Evolutionary conservation across 345 rosid genomes (phyloP), one percentile per base, ranked within the genome.

Genomic region (Corchorus olitorius): DNA sequence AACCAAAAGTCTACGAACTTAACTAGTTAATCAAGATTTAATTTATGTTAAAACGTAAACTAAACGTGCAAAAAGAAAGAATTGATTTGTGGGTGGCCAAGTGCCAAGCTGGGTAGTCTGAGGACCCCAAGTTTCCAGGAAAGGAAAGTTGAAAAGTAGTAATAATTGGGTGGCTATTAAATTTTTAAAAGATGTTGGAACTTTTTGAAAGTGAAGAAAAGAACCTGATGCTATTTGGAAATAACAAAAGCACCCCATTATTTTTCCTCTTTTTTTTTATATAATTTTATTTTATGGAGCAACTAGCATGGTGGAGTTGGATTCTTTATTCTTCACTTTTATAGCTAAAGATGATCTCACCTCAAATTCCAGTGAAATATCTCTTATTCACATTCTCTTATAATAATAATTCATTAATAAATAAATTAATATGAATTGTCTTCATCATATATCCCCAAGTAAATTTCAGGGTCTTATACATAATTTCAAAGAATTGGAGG

Each of bases 81-180:
- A n/a, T 39, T 9, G 16, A 10, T 66, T 5, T 12, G 71, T 15
- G 41, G 27, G 50, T 14, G 8, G 69, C 61, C 59, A 8, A 20
- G 15, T 55, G 14, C 37, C 37, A 27, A 4, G 72, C 9, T 27
- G 58, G 58, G 49, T 14, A 17, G 72, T 3, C 15, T 7, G 72
- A 33, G 33, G 61, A 70, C 60, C 4, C 74, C 74, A 33, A 70
- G 13, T 52, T 52, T 70, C 33, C 33, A 52, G 74, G 61, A 34
- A 52, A 52, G 74, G 61, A 34, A 52, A 17, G 61, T 53, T n/a
- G 39, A 6, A 27, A 67, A 48, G 37, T 45, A 43, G 19, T 27
- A 27, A 27, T 17, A 15, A 0, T 17, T 12, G 10, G 46, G 46
- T 34, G 61, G 61, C 45, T 16, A 52, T 6, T 16, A 61, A 61